Percentiles rank a stretch among this genome's conserved stretches.
Conservation (phyloP, 2,329 filamentous ascomycete species). For the Botryotinia calthae region DNA sequence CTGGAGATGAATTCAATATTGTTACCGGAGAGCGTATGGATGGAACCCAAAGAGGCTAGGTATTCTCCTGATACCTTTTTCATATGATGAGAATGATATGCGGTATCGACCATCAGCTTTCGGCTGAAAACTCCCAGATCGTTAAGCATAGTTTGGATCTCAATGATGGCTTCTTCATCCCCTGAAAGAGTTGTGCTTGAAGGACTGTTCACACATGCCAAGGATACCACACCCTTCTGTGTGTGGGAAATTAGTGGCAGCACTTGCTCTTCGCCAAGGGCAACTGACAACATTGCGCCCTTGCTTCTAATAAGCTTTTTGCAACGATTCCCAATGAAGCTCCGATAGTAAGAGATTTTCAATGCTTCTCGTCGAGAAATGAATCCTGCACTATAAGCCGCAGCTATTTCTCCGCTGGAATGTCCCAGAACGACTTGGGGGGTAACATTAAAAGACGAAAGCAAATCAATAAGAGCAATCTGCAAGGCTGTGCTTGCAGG, state of each 20-base stretch:
- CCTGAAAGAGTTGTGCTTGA: constrained; percentile 33
- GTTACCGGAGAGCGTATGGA: background rate
- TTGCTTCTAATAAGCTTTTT: constrained; percentile 25
- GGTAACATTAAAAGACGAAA: constrained; percentile 26
- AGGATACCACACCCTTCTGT: constrained; percentile 27
- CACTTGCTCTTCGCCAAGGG: constrained; percentile 27
- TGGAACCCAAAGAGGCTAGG: constrained; percentile 11
- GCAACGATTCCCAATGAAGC: constrained; percentile 18
- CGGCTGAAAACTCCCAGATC: constrained; percentile 38
- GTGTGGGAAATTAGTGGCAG: constrained; percentile 15
- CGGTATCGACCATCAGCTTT: constrained; percentile 41
- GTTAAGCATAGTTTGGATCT: constrained; percentile 24
- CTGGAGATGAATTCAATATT: constrained; percentile 44
- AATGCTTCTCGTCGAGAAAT: constrained; percentile 27
- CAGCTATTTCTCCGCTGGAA: constrained; percentile 40
- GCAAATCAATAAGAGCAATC: constrained; percentile 34
- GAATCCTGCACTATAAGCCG: constrained; percentile 39
- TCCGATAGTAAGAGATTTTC: constrained; percentile 32
- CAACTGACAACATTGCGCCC: constrained; percentile 57
- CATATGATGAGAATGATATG: constrained; percentile 45
- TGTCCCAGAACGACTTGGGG: constrained; percentile 35
- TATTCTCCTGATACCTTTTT: constrained; percentile 34
- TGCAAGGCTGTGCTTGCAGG: constrained; percentile 34
- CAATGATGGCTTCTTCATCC: constrained; percentile 25
- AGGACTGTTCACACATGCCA: constrained; percentile 40